Evolutionary conservation across 139 green algal species (phyloP).

Genomic region (Dunaliella primolecta): DNA sequence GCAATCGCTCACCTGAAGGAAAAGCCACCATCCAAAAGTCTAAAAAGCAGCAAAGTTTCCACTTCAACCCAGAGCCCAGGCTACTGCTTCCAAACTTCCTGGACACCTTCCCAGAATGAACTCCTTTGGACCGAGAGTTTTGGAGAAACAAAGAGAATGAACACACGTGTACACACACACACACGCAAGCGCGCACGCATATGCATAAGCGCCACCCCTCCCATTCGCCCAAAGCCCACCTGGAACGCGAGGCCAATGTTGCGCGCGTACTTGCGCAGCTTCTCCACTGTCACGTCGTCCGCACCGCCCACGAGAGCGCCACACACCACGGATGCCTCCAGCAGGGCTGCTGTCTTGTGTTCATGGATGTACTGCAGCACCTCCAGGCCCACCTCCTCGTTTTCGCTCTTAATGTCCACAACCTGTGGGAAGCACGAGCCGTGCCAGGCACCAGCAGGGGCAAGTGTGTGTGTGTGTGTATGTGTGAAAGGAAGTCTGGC

Average conservation of each 20-base stretch:
- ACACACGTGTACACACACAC: too few species aligned
- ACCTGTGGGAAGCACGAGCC: too few species aligned
- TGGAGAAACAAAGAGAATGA: too few species aligned
- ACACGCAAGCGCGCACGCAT: too few species aligned
- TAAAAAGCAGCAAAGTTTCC: too few species aligned
- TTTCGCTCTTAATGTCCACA: conserved; percentile 93
- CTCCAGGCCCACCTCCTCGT: conserved; percentile 77
- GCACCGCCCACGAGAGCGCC: conserved; percentile 86
- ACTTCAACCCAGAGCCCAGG: not conserved
- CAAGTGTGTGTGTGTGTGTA: not conserved
- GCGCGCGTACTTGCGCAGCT: conserved; percentile 86
- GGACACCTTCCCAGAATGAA: too few species aligned
- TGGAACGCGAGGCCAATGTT: conserved; percentile 98
- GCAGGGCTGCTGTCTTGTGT: conserved; percentile 97
- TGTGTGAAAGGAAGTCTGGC: too few species aligned
- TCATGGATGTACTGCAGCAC: conserved; percentile 98
- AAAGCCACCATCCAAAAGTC: too few species aligned
- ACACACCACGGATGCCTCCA: conserved; percentile 92
- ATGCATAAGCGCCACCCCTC: too few species aligned
- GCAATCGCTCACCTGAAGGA: too few species aligned
- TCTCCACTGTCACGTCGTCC: conserved; percentile 80
- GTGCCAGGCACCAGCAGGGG: not conserved
- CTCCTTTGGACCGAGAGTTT: too few species aligned
- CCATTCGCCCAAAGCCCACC: conserved; percentile 44
- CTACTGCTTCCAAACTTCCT: too few species aligned